Base-by-base conservation (phyloP, 176 grass and related monocot genomes). In the Alloteropsis semialata region DNA sequence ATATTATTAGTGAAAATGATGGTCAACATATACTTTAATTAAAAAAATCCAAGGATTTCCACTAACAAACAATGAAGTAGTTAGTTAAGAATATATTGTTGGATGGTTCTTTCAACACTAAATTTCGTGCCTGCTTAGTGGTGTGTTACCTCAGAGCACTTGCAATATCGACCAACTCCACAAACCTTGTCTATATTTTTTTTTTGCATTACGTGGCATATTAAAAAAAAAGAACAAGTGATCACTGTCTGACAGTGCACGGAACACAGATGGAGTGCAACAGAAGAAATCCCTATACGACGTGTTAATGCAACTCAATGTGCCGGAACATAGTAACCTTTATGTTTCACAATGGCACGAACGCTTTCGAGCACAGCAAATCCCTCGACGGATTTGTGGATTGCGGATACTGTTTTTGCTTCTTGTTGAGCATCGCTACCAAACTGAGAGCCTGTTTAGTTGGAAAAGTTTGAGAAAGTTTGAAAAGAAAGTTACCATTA, bases 71-170 rank as follows among this genome's bases (percentile, higher is more conserved):
- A n/a, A n/a, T 8, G 15, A 8, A 25, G 55, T 56, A 56, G 55
- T 51, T 46, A 16, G 77, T 38, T 18, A 6, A 4, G 33, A 5
- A 15, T 33, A n/a, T 61, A 8, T 41, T 32, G 74, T 38, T 49
- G 74, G 58, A 49, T 38, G 28, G 39, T 61, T 85, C 53, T 78
- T 85, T 71, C 74, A 61, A 0, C 53, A 27, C 50, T 49, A 36
- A 57, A 25, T 78, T 59, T 37, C 30, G 21, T 61, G 30, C 17
- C 30, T 39, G 33, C 21, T 51, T 53, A 39, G 75, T 62, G 75
- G 21, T 30, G 2, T 64, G 18, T 64, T 54, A 17, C 67, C 67
- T 80, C 55, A 64, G 43, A 30, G 76, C 76, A 72, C 84, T 54
- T 22, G n/a, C 42, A 39, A 42, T 27, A 48, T 66, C 12, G 21